Conservation (phyloP, 2,329 filamentous ascomycete genomes). For the Trichoderma atrobrunneum region DNA sequence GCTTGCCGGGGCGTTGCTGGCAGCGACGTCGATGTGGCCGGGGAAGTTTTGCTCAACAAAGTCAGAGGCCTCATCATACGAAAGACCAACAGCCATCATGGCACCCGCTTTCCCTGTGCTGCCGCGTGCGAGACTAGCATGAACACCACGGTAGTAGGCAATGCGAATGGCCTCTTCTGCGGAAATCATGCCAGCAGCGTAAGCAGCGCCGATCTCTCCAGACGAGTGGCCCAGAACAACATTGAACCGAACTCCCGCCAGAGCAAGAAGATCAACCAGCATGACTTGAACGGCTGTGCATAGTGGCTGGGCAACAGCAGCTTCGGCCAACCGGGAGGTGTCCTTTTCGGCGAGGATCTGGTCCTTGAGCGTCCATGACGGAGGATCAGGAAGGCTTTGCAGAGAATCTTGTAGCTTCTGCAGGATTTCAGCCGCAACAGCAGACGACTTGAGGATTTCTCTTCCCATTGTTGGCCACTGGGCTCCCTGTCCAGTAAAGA, state of each 20-base stretch:
- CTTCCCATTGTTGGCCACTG: constrained; percentile 8
- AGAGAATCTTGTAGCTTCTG: not conserved
- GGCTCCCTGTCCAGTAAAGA: constrained; percentile 15
- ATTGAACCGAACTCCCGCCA: constrained; percentile 32
- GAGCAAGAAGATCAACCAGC: constrained; percentile 29
- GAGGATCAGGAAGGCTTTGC: not conserved
- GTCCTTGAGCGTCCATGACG: not conserved
- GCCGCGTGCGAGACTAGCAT: not conserved
- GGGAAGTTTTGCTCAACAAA: constrained; percentile 2
- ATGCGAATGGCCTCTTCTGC: constrained; percentile 24
- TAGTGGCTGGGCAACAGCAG: constrained; percentile 30
- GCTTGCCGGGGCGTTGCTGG: not conserved
- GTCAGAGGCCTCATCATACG: not conserved
- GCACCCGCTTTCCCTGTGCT: not conserved
- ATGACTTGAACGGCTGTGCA: constrained; percentile 31
- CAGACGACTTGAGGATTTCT: not conserved
- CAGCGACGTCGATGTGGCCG: not conserved
- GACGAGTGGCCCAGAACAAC: constrained; percentile 47
- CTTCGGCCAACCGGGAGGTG: constrained; percentile 19
- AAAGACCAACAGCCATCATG: constrained; percentile 3
- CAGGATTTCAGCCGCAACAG: not conserved
- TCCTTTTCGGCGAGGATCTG: not conserved
- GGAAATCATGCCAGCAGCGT: constrained; percentile 43
- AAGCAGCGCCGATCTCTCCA: constrained; percentile 51
- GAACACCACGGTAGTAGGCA: constrained; percentile 4